Evolutionary conservation across 2,329 filamentous ascomycete species (phyloP), one percentile per base, ranked within the genome.

Genomic region (Phaeoacremonium minimum): DNA sequence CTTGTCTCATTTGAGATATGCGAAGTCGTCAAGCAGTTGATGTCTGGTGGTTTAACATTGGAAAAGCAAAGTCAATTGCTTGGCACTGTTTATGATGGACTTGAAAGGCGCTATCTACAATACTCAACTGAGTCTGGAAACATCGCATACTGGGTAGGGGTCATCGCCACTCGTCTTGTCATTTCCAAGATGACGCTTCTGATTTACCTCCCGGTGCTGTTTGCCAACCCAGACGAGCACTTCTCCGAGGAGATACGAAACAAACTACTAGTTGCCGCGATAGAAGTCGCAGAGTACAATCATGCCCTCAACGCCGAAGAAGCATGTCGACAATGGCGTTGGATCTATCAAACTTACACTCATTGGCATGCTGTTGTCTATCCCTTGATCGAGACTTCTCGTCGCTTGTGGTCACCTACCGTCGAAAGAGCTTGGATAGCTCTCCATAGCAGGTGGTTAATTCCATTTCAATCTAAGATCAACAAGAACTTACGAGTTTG

Each of bases 171-270:
- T 4, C 76, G 84, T 8, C 67, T 91, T 19, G 79, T 90, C 43
- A 76, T 89, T 61, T 80, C 81, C 35, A 91, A 89, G 59, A 79
- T 89, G 67, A 87, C 82, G 64, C 69, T 93, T 22, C 73, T 89
- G 41, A 73, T 87, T 3, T 85, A 91, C 50, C 81, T 91, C 47
- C 85, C 85, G 1, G 72, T 83, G 49, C 77, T 85, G 19, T 75
- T 80, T 35, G 58, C 61, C 2, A 52, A 53, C 2, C 49, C 57
- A 1, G 61, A 49, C 32, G 56, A 63, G 11, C 46, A 60, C 3
- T 53, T 64, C 28, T 56, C 64, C 2, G 52, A 54, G 2, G 55
- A 67, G 15, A 47, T 69, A 4, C 58, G 65, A 3, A 57, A 61
- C 35, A 66, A 64, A 19, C 52, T 77, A 0, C 64, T 77, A 3